phyloP scores from a whole-genome alignment of 305 asterid species.

The Solanum chacoense region DNA sequence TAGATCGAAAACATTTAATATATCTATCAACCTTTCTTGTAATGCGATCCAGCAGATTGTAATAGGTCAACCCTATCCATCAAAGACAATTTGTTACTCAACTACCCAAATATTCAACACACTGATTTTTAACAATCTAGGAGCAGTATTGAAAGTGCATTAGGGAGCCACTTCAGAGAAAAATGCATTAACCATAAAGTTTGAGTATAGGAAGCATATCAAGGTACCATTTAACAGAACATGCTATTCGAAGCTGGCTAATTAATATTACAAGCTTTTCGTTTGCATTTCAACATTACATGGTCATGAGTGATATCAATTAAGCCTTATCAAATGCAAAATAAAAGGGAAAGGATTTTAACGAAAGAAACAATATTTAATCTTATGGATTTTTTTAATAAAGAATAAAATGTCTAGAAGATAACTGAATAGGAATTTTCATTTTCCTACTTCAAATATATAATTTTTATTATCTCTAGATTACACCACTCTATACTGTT shows the following conservation, averaged over 20 bases:
- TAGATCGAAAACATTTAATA: background rate
- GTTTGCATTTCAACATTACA: background rate
- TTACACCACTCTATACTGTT: background rate
- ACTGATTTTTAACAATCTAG: background rate
- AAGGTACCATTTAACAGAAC: background rate
- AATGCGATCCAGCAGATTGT: slow-evolving; percentile 43
- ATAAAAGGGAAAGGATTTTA: background rate
- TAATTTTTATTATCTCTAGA: background rate
- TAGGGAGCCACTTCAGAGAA: background rate
- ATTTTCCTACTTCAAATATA: background rate
- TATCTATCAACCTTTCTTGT: slow-evolving; percentile 47
- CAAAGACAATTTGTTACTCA: slow-evolving; percentile 12
- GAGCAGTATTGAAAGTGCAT: background rate
- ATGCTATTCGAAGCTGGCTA: background rate
- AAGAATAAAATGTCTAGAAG: background rate
- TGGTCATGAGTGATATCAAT: background rate
- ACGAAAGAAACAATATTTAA: background rate
- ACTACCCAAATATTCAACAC: background rate
- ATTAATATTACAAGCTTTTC: background rate
- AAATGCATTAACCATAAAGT: background rate
- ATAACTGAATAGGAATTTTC: background rate
- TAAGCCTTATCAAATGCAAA: background rate
- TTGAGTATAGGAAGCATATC: background rate
- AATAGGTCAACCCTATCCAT: slow-evolving; percentile 54
- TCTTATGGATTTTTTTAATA: background rate